These are phyloP conservation scores for Aspergillus brasiliensis DNA, from an alignment of 2,329 filamentous ascomycete species.

Conservation along the genomic window DNA sequence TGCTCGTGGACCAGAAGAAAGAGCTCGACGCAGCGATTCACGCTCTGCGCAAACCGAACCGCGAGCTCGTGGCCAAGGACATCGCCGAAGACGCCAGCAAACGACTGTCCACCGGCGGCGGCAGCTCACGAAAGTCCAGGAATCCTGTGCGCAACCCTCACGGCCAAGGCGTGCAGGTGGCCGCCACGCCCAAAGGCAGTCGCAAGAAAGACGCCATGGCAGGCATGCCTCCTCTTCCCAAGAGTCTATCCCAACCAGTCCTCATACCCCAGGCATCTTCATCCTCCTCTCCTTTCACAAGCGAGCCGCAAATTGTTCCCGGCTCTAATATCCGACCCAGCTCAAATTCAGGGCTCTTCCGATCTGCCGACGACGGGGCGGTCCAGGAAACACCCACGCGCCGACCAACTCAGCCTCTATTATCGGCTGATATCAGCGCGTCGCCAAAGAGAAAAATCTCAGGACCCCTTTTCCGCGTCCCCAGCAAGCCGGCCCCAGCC, in stretches of 20 bases:
- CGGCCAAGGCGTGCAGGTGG: conserved; percentile 51
- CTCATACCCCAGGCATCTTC: conserved; percentile 25
- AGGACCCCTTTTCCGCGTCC: conserved; percentile 30
- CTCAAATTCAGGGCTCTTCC: conserved; percentile 27
- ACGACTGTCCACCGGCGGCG: conserved; percentile 30
- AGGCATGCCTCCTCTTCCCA: conserved; percentile 31
- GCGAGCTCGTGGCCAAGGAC: conserved; percentile 48
- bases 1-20: conserved; percentile 49
- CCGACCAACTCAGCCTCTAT: conserved; percentile 29
- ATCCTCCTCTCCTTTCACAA: conserved; percentile 27
- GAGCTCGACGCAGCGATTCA: conserved; percentile 53
- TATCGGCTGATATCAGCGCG: conserved; percentile 16
- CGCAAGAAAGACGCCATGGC: conserved; percentile 35
- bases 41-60: conserved; percentile 50
- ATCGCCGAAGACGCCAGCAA: conserved; percentile 48
- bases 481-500: conserved; percentile 21
- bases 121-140: conserved; percentile 42
- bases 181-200: conserved; percentile 49
- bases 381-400: conserved; percentile 47
- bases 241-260: conserved; percentile 31
- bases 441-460: conserved; percentile 17
- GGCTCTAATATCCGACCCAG: conserved; percentile 34
- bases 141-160: conserved; percentile 45
- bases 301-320: conserved; percentile 35
- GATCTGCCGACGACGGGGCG: conserved; percentile 20